Evolutionary conservation across 2,329 filamentous ascomycete genomes (phyloP).

Genomic region (Elsinoe australis): DNA sequence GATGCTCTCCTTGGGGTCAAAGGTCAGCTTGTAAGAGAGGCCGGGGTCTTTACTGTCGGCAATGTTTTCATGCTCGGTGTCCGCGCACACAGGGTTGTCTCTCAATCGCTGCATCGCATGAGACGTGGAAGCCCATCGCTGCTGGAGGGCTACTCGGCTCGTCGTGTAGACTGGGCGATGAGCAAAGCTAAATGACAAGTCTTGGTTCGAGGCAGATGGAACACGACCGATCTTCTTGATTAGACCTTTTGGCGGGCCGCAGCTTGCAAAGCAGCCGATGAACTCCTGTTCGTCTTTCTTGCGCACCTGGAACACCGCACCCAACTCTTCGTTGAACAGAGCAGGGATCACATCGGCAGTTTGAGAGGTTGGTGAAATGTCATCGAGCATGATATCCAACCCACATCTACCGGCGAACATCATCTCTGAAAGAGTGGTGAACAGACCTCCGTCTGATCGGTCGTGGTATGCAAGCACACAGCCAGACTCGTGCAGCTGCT

Average conservation of each 20-base stretch:
- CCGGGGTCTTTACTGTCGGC: slow-evolving; percentile 70
- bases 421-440: slow-evolving; percentile 92
- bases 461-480: slow-evolving; percentile 92
- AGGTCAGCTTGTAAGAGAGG: slow-evolving; percentile 74
- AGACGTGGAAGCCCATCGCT: slow-evolving; percentile 82
- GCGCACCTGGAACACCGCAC: slow-evolving; percentile 90
- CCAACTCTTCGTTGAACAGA: slow-evolving; percentile 93
- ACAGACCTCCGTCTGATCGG: slow-evolving; percentile 81
- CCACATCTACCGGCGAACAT: slow-evolving; percentile 94
- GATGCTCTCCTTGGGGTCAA: slow-evolving; percentile 68
- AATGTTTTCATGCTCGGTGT: slow-evolving; percentile 71
- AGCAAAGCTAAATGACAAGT: slow-evolving; percentile 66
- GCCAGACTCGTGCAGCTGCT: slow-evolving; percentile 56
- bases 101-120: slow-evolving; percentile 84
- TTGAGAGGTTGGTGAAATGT: slow-evolving; percentile 55
- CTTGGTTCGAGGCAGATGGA: slow-evolving; percentile 60
- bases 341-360: slow-evolving; percentile 57
- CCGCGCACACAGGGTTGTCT: slow-evolving; percentile 80
- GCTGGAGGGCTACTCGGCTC: slow-evolving; percentile 66
- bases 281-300: slow-evolving; percentile 78
- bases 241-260: slow-evolving; percentile 71
- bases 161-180: slow-evolving; percentile 61
- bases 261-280: slow-evolving; percentile 83
- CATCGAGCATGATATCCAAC: slow-evolving; percentile 75
- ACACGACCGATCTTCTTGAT: slow-evolving; percentile 80